Conservation (phyloP, 1,284 basidiomycete genomes). For the Apiotrichum brassicae region DNA sequence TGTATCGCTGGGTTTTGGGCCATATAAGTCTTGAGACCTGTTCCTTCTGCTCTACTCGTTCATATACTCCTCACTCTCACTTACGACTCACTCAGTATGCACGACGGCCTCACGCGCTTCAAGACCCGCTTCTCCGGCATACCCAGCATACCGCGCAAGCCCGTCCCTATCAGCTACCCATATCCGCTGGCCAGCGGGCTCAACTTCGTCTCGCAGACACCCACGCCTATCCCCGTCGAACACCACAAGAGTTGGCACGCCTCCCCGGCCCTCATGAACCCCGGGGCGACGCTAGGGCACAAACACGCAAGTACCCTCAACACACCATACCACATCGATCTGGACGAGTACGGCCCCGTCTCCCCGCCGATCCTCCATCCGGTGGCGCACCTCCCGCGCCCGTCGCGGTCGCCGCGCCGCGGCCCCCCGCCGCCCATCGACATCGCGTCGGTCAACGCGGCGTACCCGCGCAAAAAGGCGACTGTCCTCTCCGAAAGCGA, state of each 20-base stretch:
- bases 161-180: neutral
- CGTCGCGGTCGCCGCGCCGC: neutral
- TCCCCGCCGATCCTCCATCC: too few relatives aligned
- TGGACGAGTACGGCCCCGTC: slow-evolving; percentile 2
- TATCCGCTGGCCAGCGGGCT: too few relatives aligned
- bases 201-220: neutral
- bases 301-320: too few relatives aligned
- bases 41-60: too few relatives aligned
- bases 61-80: too few relatives aligned
- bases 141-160: slow-evolving; percentile 7
- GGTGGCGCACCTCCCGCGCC: too few relatives aligned
- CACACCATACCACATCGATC: neutral
- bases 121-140: slow-evolving; percentile 36
- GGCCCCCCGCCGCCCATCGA: neutral
- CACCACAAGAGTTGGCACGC: neutral
- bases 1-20: too few relatives aligned
- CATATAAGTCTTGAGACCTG: too few relatives aligned
- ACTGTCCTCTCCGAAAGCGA: too few relatives aligned
- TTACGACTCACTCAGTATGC: neutral
- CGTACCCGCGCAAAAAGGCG: neutral
- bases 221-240: too few relatives aligned
- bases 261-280: neutral
- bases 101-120: slow-evolving; percentile 19
- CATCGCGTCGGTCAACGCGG: neutral
- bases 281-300: too few relatives aligned